Evolutionary conservation across 2,329 filamentous ascomycete species (phyloP).

Genomic region (Xylariaceae sp.): DNA sequence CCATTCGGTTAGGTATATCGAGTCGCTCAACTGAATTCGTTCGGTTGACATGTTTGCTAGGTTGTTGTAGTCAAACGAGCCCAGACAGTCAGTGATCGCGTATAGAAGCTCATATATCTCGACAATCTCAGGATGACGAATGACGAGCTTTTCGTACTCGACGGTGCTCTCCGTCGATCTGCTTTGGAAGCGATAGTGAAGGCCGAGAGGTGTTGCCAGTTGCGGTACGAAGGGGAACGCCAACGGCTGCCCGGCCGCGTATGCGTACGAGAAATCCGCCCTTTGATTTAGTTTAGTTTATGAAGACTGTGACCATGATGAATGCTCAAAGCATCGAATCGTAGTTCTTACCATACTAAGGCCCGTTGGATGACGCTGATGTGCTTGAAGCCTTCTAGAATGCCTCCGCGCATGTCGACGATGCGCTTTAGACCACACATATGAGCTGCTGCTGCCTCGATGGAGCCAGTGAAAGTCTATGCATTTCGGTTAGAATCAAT

Average conservation of each 20-base stretch:
- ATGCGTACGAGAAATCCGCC: slow-evolving; percentile 34
- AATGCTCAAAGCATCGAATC: background rate
- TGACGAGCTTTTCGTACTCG: slow-evolving; percentile 20
- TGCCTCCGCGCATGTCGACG: slow-evolving; percentile 31
- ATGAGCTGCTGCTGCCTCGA: slow-evolving; percentile 30
- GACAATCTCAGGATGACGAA: slow-evolving; percentile 27
- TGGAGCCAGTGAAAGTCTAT: slow-evolving; percentile 31
- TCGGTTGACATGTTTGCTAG: slow-evolving; percentile 28
- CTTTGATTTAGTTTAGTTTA: slow-evolving; percentile 20
- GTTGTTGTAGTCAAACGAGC: slow-evolving; percentile 31
- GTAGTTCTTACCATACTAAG: slow-evolving; percentile 28
- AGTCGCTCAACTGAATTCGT: slow-evolving; percentile 31
- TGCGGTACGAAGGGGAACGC: slow-evolving; percentile 31
- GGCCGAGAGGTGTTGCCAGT: slow-evolving; percentile 27
- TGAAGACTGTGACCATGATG: background rate
- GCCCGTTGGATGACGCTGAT: slow-evolving; percentile 31
- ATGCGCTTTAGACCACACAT: slow-evolving; percentile 32
- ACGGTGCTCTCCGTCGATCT: slow-evolving; percentile 24
- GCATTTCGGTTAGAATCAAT: background rate
- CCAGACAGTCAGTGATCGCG: slow-evolving; percentile 29
- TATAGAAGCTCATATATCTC: slow-evolving; percentile 31
- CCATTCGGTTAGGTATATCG: slow-evolving; percentile 32
- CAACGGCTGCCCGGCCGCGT: slow-evolving; percentile 28
- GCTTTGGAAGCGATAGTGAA: slow-evolving; percentile 28
- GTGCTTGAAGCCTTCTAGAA: slow-evolving; percentile 30